phyloP scores from a whole-genome alignment of 768 basidiomycete genomes.

The Mycena crocata region DNA sequence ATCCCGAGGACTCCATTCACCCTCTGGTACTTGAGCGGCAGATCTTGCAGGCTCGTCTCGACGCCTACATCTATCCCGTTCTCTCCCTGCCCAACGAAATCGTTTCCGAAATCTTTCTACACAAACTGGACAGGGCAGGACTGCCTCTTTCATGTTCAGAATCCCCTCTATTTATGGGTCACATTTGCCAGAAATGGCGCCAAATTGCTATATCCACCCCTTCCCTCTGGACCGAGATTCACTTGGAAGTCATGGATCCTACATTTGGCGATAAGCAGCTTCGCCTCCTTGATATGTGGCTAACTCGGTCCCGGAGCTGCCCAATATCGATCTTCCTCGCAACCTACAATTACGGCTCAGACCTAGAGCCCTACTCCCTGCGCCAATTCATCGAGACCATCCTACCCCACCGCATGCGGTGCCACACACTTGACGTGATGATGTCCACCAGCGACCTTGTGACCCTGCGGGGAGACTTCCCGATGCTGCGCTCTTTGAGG shows the following conservation, averaged over 20 bases:
- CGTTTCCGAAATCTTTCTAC: neutral
- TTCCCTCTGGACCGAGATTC: neutral
- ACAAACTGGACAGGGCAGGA: neutral
- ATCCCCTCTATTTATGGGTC: neutral
- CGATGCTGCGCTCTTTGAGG: too few relatives aligned
- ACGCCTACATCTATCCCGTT: neutral
- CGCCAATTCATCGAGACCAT: too few relatives aligned
- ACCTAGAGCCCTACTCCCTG: too few relatives aligned
- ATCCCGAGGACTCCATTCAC: too few relatives aligned
- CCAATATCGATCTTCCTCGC: neutral
- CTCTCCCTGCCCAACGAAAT: constrained; percentile 2
- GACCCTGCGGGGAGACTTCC: too few relatives aligned
- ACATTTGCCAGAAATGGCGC: neutral
- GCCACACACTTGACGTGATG: too few relatives aligned
- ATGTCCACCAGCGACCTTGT: too few relatives aligned
- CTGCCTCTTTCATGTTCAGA: too few relatives aligned
- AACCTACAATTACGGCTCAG: too few relatives aligned
- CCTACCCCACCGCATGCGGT: too few relatives aligned
- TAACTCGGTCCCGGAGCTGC: neutral
- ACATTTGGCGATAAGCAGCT: neutral
- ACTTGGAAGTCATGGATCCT: neutral
- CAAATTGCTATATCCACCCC: constrained; percentile 5
- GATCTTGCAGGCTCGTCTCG: neutral
- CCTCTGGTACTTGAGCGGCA: too few relatives aligned
- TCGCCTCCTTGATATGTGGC: neutral